Percentiles rank a stretch among this genome's conserved stretches.
phyloP scores from a whole-genome alignment of 2,329 filamentous ascomycete genomes.

The Scedosporium apiospermum region DNA sequence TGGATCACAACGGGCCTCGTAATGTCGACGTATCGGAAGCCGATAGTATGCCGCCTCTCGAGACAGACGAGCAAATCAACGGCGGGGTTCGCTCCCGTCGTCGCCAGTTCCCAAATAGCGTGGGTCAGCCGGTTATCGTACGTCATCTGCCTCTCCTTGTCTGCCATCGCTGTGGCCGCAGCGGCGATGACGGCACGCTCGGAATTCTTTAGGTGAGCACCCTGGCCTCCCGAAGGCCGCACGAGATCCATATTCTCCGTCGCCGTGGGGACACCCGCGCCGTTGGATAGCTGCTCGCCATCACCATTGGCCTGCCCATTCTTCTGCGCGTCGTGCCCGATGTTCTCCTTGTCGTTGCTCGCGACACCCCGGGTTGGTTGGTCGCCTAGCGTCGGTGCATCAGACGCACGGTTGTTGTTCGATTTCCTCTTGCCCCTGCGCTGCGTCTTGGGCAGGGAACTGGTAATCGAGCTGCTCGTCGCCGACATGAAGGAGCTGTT shows the following conservation, averaged over 20 bases:
- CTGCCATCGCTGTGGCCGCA: constrained; percentile 52
- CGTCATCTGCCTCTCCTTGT: constrained; percentile 60
- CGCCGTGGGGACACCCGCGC: constrained; percentile 17
- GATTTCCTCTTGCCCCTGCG: constrained; percentile 52
- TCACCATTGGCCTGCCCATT: constrained; percentile 12
- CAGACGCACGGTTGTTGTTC: constrained; percentile 23
- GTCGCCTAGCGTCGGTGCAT: constrained; percentile 20
- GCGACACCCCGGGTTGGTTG: constrained; percentile 15
- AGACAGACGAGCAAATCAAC: constrained; percentile 89
- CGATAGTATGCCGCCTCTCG: constrained; percentile 82
- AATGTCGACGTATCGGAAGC: constrained; percentile 95
- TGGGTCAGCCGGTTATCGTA: constrained; percentile 86
- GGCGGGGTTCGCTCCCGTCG: constrained; percentile 83
- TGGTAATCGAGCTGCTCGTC: constrained; percentile 77
- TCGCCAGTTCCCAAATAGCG: constrained; percentile 89
- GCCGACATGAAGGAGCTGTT: constrained; percentile 94
- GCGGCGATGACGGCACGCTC: constrained; percentile 34
- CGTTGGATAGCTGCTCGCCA: constrained; percentile 12
- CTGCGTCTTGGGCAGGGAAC: constrained; percentile 60
- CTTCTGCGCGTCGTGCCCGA: constrained; percentile 17
- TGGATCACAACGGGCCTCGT: constrained; percentile 86
- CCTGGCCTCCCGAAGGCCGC: constrained; percentile 19
- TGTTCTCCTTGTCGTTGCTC: constrained; percentile 41
- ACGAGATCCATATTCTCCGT: constrained; percentile 42
- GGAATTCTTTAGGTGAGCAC: constrained; percentile 15